These are phyloP conservation scores for Rugonectria rugulosa DNA, from an alignment of 2,329 filamentous ascomycete genomes.

Conservation along the genomic window DNA sequence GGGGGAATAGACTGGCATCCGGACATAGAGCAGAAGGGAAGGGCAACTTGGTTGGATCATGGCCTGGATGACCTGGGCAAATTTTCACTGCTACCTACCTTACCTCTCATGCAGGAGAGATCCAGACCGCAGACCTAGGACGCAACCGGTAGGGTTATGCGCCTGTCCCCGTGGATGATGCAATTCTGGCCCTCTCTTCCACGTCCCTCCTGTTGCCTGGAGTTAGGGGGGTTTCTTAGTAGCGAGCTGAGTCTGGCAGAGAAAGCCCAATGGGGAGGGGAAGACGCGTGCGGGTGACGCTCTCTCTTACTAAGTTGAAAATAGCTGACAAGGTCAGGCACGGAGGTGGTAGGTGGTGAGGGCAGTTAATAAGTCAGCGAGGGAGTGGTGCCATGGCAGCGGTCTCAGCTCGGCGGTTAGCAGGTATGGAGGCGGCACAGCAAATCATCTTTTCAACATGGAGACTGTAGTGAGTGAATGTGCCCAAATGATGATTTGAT, in stretches of 20 bases:
- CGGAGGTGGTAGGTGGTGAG: not conserved
- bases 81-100: conserved; percentile 11
- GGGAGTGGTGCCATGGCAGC: conserved; percentile 19
- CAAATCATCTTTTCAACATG: too few species aligned
- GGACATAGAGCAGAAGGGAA: conserved; percentile 8
- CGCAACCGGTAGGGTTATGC: conserved; percentile 5
- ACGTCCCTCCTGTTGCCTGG: conserved; percentile 1
- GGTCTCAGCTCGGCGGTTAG: conserved; percentile 11
- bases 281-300: too few species aligned
- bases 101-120: conserved; percentile 6
- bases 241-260: not conserved
- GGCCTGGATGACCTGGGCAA: conserved; percentile 5
- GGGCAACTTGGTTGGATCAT: not conserved
- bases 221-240: not conserved
- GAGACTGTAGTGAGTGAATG: not conserved
- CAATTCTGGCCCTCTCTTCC: not conserved
- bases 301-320: too few species aligned
- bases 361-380: not conserved
- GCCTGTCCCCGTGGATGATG: not conserved
- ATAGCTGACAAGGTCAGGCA: not conserved
- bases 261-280: too few species aligned
- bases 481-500: too few species aligned
- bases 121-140: conserved; percentile 8
- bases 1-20: not conserved
- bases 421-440: conserved; percentile 4